phyloP scores from a whole-genome alignment of 495 filamentous ascomycete species.

The Platismatia glauca region DNA sequence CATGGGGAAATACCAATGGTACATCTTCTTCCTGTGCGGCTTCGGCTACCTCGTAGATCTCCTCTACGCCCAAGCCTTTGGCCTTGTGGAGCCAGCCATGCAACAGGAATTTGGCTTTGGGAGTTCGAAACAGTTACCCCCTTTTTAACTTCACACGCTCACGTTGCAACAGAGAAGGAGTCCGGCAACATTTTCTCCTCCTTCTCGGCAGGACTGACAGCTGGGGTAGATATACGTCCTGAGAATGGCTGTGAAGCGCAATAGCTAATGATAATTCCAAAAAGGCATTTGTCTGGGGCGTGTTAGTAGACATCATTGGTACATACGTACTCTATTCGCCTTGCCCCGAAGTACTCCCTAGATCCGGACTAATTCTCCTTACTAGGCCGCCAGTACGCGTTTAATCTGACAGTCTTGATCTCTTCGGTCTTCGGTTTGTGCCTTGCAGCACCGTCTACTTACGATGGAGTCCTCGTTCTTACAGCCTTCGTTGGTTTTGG shows the following conservation, averaged over 20 bases:
- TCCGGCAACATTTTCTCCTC: conserved; percentile 28
- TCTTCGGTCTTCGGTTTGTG: conserved; percentile 37
- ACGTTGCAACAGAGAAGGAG: conserved; percentile 13
- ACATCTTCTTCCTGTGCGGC: conserved; percentile 40
- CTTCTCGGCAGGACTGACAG: conserved; percentile 30
- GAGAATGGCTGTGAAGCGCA: conserved; percentile 6
- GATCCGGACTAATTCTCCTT: neutral
- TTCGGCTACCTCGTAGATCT: conserved; percentile 45
- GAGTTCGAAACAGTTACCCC: conserved; percentile 8
- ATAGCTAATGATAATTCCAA: conserved; percentile 15
- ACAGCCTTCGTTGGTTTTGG: conserved; percentile 42
- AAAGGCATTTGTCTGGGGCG: conserved; percentile 40
- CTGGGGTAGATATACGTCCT: conserved; percentile 23
- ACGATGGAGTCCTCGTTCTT: conserved; percentile 35
- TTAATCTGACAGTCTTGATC: conserved; percentile 42
- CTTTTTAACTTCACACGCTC: neutral
- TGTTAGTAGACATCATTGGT: conserved; percentile 42
- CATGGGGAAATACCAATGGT: conserved; percentile 43
- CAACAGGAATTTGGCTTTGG: conserved; percentile 38
- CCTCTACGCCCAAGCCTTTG: conserved; percentile 43
- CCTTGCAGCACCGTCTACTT: conserved; percentile 35
- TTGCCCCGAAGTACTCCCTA: neutral
- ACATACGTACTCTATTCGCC: conserved; percentile 17
- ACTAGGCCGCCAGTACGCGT: conserved; percentile 38
- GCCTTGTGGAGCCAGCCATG: conserved; percentile 36